Evolutionary conservation across 1,284 basidiomycete genomes (phyloP), one percentile per base, ranked within the genome.

Genomic region (Moniliella sp.): DNA sequence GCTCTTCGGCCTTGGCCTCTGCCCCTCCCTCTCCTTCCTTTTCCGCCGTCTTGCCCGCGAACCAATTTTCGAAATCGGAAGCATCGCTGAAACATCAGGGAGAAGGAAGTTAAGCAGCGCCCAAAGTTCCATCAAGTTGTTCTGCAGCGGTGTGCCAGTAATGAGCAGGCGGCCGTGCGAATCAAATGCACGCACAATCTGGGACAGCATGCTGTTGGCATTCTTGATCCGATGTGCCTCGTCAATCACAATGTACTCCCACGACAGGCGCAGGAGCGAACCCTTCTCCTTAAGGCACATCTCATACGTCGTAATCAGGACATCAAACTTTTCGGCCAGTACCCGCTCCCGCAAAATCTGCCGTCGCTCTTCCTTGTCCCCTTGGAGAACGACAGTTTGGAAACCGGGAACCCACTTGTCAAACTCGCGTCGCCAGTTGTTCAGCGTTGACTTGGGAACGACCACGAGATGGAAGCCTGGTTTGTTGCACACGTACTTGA

Each of bases 51-150:
- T n/a, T n/a, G n/a, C 36, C 41, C 11, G 86, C n/a, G 70, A 97
- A 99, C 91, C 91, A 97, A 61, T 97, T 91, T 57, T 97, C 91
- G 59, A 99, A 97, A 28, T 84, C 91, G 63, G 94, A 93, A 48
- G 94, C 86, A 3, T 86, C 94, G 67, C 97, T 97, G 71, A 97
- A 97, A 97, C 77, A 7, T 37, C 32, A 3, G 43, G 37, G 19
- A 43, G 36, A 18, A 46, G 39, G 42, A 39, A 50, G 28, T 48
- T 42, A 36, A 48, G 38, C 28, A 46, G 38, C 11, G 48, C 43
- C 41, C 46, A 50, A 29, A 52, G 43, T 39, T 97, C 88, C 32
- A 80, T 71, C 21, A 94, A 75, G 51, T 91, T 94, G 64, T 94
- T 94, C 61, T 97, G 93, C 32, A 97, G 63, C 1, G 88, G 88